Conservation (phyloP, 2,329 filamentous ascomycete species). For the Periconia macrospinosa region DNA sequence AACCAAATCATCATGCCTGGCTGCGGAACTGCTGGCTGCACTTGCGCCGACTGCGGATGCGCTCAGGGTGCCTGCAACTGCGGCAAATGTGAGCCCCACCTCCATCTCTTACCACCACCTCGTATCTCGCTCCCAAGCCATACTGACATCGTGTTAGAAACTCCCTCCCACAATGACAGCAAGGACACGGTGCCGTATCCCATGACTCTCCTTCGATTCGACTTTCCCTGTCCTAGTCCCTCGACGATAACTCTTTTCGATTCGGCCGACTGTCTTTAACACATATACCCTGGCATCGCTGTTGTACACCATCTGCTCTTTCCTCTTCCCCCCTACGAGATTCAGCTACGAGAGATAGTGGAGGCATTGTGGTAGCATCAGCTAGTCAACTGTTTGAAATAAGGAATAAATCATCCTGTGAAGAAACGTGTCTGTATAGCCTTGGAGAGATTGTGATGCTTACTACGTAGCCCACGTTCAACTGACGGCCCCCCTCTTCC, state of each 20-base stretch:
- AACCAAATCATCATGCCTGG: conserved; percentile 26
- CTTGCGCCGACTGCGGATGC: conserved; percentile 32
- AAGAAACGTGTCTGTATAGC: not conserved
- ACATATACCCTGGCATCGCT: not conserved
- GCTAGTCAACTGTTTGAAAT: not conserved
- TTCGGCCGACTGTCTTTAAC: conserved; percentile 12
- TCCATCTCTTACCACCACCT: not conserved
- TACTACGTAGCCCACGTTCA: conserved; percentile 13
- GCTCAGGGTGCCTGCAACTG: conserved; percentile 32
- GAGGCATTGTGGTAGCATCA: not conserved
- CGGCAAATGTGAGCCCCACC: conserved; percentile 20
- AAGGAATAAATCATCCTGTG: conserved; percentile 1
- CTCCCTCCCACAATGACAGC: not conserved
- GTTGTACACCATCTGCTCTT: not conserved
- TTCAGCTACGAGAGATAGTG: not conserved
- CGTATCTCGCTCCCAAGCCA: not conserved
- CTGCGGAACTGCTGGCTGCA: conserved; percentile 32
- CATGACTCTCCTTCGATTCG: not conserved
- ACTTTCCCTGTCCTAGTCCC: not conserved
- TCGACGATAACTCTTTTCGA: not conserved
- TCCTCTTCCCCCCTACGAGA: not conserved
- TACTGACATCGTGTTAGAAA: not conserved
- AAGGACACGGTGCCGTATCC: not conserved
- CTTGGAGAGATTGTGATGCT: conserved; percentile 2
- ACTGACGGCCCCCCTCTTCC: conserved; percentile 30